Conservation (phyloP, 2,329 filamentous ascomycete genomes). For the Fusarium devonianum region DNA sequence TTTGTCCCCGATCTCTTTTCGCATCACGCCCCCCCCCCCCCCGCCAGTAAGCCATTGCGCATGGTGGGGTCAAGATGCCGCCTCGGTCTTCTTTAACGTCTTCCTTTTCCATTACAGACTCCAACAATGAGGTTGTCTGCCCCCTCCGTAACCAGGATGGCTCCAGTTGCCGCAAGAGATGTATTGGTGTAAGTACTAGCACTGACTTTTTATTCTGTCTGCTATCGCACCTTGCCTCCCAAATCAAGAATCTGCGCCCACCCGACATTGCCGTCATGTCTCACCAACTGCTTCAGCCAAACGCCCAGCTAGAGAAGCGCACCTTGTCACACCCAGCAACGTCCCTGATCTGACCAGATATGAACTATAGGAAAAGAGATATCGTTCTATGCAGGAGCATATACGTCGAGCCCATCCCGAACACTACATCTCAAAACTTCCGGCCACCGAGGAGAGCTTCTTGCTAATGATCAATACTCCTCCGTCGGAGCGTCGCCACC, state of each 20-base stretch:
- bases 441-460: conserved; percentile 98
- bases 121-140: conserved; percentile 96
- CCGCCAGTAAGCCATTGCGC: conserved; percentile 44
- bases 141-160: conserved; percentile 95
- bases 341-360: conserved; percentile 36
- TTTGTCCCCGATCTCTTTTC: too few relatives aligned
- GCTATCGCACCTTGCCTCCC: conserved; percentile 18
- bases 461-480: conserved; percentile 93
- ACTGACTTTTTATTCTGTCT: conserved; percentile 11
- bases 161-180: conserved; percentile 96
- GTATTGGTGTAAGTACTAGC: conserved; percentile 86
- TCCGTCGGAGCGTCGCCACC: conserved; percentile 72
- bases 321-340: conserved; percentile 25
- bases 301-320: conserved; percentile 20
- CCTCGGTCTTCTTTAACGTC: conserved; percentile 85
- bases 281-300: conserved; percentile 34
- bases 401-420: conserved; percentile 96
- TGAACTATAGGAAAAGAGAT: conserved; percentile 80
- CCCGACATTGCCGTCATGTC: conserved; percentile 37
- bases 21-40: too few relatives aligned
- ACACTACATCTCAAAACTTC: conserved; percentile 96
- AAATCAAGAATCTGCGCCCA: conserved; percentile 22
- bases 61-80: conserved; percentile 80
- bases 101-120: conserved; percentile 90
- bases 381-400: conserved; percentile 99